phyloP scores from a whole-genome alignment of 805 yeast genomes.

The Wickerhamiella sorbophila region DNA sequence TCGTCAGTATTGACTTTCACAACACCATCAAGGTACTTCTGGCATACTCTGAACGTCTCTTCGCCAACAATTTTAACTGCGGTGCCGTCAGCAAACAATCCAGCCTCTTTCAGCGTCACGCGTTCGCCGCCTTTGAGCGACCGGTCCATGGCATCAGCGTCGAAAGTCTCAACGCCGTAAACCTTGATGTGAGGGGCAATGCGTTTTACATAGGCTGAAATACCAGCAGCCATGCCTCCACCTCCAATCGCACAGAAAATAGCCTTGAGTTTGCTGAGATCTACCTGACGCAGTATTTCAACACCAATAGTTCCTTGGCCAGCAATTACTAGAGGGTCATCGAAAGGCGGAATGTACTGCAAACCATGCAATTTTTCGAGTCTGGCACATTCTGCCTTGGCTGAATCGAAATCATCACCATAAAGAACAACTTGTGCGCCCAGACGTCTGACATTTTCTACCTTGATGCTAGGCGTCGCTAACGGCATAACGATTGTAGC shows the following conservation, averaged over 20 bases:
- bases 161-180: constrained; percentile 91
- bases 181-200: constrained; percentile 95
- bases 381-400: constrained; percentile 77
- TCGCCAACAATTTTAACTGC: constrained; percentile 84
- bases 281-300: constrained; percentile 80
- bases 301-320: constrained; percentile 97
- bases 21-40: constrained; percentile 75
- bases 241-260: constrained; percentile 94
- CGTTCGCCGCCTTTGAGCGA: constrained; percentile 45
- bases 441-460: constrained; percentile 74
- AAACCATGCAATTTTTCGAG: constrained; percentile 54
- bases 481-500: constrained; percentile 98
- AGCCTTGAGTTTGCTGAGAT: constrained; percentile 62
- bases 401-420: constrained; percentile 93
- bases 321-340: constrained; percentile 94
- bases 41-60: constrained; percentile 75
- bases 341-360: constrained; percentile 94
- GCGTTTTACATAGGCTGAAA: constrained; percentile 79
- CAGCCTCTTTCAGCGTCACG: constrained; percentile 54
- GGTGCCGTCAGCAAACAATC: constrained; percentile 97
- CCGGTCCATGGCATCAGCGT: constrained; percentile 82
- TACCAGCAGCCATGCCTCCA: constrained; percentile 89
- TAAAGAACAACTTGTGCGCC: constrained; percentile 88
- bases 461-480: constrained; percentile 91
- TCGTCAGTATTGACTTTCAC: constrained; percentile 81